Conservation (phyloP, 2,329 filamentous ascomycete genomes). For the Hymenoscyphus linearis region DNA sequence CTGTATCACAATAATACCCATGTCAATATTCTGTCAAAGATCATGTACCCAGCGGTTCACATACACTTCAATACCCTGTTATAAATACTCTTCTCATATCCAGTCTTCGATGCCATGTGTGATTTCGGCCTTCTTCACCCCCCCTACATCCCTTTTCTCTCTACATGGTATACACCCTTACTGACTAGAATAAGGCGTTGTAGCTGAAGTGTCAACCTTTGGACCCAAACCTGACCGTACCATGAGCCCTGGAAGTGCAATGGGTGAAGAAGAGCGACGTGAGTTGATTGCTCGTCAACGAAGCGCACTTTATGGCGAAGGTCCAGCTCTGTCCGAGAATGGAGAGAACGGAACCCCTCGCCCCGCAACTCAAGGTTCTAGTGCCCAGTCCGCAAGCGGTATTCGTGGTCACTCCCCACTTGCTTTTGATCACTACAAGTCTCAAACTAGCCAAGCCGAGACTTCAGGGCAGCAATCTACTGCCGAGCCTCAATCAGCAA, state of each 20-base stretch:
- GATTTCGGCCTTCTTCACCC: slow-evolving; percentile 24
- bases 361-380: slow-evolving; percentile 59
- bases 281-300: slow-evolving; percentile 95
- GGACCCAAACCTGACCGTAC: slow-evolving; percentile 79
- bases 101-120: slow-evolving; percentile 35
- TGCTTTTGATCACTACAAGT: slow-evolving; percentile 64
- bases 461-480: slow-evolving; percentile 31
- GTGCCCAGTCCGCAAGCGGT: slow-evolving; percentile 53
- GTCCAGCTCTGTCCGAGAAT: slow-evolving; percentile 61
- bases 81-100: slow-evolving; percentile 33
- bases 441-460: slow-evolving; percentile 30
- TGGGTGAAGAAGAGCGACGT: slow-evolving; percentile 94
- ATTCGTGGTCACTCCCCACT: slow-evolving; percentile 75
- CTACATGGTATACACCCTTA: slow-evolving; percentile 27
- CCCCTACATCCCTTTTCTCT: slow-evolving; percentile 10
- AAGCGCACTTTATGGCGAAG: slow-evolving; percentile 84
- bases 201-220: slow-evolving; percentile 59
- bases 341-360: slow-evolving; percentile 57
- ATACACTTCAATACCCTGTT: slow-evolving; percentile 30
- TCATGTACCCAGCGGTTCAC: slow-evolving; percentile 32
- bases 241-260: slow-evolving; percentile 70
- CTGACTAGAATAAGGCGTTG: slow-evolving; percentile 46
- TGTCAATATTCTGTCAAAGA: slow-evolving; percentile 18
- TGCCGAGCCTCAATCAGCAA: slow-evolving; percentile 44
- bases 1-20: slow-evolving; percentile 53